Evolutionary conservation across 441 rosid species (phyloP).

Genomic region (Mallotus repandus): DNA sequence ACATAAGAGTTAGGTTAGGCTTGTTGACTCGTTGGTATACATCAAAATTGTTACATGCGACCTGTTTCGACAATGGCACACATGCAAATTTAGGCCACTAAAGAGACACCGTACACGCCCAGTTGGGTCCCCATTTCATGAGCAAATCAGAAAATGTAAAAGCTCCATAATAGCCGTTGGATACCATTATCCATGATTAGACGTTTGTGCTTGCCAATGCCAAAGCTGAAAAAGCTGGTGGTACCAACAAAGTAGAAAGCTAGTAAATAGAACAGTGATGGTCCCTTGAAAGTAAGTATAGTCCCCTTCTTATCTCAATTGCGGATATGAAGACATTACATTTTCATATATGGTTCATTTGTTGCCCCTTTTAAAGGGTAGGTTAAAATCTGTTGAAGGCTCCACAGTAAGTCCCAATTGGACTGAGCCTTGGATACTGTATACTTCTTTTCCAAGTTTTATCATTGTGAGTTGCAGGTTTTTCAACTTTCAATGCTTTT

Average conservation of each 20-base stretch:
- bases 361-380: not conserved
- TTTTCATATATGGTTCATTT: no score
- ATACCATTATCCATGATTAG: slow-evolving; percentile 29
- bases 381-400: not conserved
- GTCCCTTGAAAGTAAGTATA: not conserved
- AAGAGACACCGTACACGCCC: slow-evolving; percentile 6
- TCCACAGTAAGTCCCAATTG: slow-evolving; percentile 12
- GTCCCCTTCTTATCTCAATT: not conserved
- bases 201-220: slow-evolving; percentile 22
- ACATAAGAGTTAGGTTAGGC: no score
- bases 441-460: no score
- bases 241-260: not conserved
- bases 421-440: not conserved
- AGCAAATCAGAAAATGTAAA: not conserved
- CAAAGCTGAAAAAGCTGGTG: slow-evolving; percentile 27
- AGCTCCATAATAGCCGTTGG: slow-evolving; percentile 16
- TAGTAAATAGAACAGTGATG: not conserved
- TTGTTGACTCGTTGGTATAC: slow-evolving; percentile 4
- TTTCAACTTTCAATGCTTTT: not conserved
- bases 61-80: not conserved
- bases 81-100: not conserved
- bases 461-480: not conserved
- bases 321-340: not conserved
- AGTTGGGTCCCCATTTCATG: not conserved
- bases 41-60: not conserved